These are phyloP conservation scores for Ophiostoma sp. DNA, from an alignment of 2,329 filamentous ascomycete species.

Conservation along the genomic window DNA sequence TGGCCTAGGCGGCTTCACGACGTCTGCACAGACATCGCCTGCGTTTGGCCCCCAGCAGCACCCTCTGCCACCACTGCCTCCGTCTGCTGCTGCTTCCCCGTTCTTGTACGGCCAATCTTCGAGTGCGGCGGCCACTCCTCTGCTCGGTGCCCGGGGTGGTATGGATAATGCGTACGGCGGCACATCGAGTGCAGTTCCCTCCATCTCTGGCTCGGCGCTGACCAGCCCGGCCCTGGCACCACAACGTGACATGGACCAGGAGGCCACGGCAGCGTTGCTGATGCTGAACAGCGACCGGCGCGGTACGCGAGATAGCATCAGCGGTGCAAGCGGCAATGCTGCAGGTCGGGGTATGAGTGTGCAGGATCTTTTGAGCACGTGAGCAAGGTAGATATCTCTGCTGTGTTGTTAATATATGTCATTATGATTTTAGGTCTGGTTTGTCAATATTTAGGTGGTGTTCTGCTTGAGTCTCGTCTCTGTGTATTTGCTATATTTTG, in stretches of 20 bases:
- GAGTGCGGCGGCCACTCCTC: not conserved
- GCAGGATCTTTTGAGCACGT: constrained; percentile 49
- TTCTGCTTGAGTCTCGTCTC: not conserved
- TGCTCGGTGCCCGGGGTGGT: not conserved
- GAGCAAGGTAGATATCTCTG: not conserved
- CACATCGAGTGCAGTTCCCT: constrained; percentile 16
- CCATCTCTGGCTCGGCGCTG: constrained; percentile 43
- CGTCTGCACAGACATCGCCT: constrained; percentile 49
- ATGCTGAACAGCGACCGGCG: constrained; percentile 81
- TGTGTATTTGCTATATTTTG: not conserved
- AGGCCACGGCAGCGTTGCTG: constrained; percentile 77
- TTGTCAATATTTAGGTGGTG: too few species aligned
- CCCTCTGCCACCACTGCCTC: constrained; percentile 25
- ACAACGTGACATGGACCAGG: constrained; percentile 59
- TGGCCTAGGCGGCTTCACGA: constrained; percentile 27
- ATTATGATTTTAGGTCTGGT: not conserved
- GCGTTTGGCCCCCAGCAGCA: constrained; percentile 50
- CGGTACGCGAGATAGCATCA: constrained; percentile 16
- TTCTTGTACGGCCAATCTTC: constrained; percentile 33
- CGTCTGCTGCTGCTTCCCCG: constrained; percentile 13
- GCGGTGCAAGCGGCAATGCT: constrained; percentile 31
- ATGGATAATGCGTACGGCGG: not conserved
- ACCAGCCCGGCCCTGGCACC: constrained; percentile 55
- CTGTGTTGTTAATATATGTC: not conserved
- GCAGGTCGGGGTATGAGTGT: constrained; percentile 48